phyloP scores from a whole-genome alignment of 495 filamentous ascomycete genomes.

The Daldinia caldariorum region DNA sequence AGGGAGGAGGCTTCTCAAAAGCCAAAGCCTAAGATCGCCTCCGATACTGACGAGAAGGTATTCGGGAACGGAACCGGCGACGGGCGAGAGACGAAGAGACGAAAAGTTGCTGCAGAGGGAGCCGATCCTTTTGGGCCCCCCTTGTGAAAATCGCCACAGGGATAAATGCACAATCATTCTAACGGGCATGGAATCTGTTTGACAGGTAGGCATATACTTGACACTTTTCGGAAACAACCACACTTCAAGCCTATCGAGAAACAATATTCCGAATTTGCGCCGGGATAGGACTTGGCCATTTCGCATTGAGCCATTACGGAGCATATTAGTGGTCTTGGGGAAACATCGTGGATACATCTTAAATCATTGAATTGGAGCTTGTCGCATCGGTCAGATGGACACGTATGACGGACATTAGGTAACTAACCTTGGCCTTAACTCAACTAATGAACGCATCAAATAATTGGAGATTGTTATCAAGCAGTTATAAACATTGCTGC shows the following conservation, averaged over 20 bases:
- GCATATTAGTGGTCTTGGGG: neutral
- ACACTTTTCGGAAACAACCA: too few species aligned
- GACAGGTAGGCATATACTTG: too few species aligned
- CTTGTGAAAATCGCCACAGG: conserved; percentile 31
- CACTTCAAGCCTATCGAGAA: neutral
- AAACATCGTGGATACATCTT: conserved; percentile 1
- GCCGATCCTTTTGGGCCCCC: conserved; percentile 68
- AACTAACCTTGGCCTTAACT: neutral
- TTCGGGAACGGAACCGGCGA: conserved; percentile 50
- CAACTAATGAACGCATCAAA: conserved; percentile 4
- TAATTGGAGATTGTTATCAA: neutral
- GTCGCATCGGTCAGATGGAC: neutral
- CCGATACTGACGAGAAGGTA: conserved; percentile 55
- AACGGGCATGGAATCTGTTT: too few species aligned
- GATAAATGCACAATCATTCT: neutral
- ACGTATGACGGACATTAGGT: conserved; percentile 7
- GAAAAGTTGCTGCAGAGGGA: conserved; percentile 65
- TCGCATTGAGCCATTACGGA: neutral
- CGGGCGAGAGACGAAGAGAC: conserved; percentile 63
- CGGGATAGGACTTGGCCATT: neutral
- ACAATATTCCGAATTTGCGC: neutral
- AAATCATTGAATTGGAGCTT: neutral
- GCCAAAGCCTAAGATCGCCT: conserved; percentile 51
- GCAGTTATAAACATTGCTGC: neutral
- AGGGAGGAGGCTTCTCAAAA: conserved; percentile 56